A percentile compares a stretch with the other conserved stretches of the same genome.
phyloP scores from a whole-genome alignment of 2,329 filamentous ascomycete species.

The Botrytis cinerea region DNA sequence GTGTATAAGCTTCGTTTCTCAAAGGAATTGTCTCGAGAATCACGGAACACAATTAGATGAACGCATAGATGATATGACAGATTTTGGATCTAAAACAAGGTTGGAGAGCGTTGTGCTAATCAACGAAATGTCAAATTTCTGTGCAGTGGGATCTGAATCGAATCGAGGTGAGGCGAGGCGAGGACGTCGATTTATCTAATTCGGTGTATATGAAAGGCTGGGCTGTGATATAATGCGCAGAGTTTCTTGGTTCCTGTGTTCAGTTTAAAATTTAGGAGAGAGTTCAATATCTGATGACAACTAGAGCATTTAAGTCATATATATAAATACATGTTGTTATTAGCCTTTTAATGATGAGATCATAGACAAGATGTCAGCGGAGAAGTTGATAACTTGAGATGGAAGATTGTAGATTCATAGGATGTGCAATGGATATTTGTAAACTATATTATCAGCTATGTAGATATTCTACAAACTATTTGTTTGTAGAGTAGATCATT shows the following conservation, averaged over 20 bases:
- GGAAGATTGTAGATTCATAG: background rate
- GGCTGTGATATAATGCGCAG: background rate
- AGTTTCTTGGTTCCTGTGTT: background rate
- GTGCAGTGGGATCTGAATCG: background rate
- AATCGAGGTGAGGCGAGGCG: too few species aligned
- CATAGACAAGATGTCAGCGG: rapidly evolving
- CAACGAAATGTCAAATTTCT: background rate
- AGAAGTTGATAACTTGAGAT: background rate
- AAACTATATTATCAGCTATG: too few species aligned
- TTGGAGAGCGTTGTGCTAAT: background rate
- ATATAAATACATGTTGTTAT: background rate
- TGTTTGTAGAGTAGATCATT: too few species aligned
- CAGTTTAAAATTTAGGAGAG: rapidly evolving
- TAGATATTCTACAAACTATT: too few species aligned
- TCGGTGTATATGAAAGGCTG: background rate
- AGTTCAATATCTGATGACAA: rapidly evolving
- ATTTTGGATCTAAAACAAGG: background rate
- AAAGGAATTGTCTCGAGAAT: background rate
- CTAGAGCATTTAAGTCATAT: background rate
- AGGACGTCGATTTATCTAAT: background rate
- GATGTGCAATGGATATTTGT: too few species aligned
- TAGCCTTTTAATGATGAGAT: background rate
- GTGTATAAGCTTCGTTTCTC: background rate
- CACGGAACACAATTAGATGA: background rate
- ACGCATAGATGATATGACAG: background rate